Evolutionary conservation across 2,329 filamentous ascomycete species (phyloP).

Genomic region (Fusarium circinatum): DNA sequence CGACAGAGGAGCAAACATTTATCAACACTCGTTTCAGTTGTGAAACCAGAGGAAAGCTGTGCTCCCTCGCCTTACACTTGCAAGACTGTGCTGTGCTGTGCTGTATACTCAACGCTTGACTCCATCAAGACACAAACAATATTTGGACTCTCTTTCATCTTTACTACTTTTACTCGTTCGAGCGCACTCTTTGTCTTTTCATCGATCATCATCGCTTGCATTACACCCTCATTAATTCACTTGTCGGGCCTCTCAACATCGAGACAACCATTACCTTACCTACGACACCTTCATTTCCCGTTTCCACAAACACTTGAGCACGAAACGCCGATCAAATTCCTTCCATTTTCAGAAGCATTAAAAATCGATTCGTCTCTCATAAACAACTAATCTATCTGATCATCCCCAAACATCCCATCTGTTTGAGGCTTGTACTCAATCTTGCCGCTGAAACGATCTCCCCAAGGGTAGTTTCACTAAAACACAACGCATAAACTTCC

Average conservation of each 20-base stretch:
- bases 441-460: conserved; percentile 14
- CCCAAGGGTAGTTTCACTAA: conserved; percentile 23
- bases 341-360: conserved; percentile 2
- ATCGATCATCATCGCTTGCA: background rate
- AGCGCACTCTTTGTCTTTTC: background rate
- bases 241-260: conserved; percentile 9
- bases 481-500: conserved; percentile 17
- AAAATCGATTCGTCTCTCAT: background rate
- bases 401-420: background rate
- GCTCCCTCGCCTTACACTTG: conserved; percentile 36
- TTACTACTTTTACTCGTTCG: background rate
- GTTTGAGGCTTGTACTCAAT: background rate
- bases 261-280: conserved; percentile 4
- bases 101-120: conserved; percentile 1
- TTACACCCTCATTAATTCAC: background rate
- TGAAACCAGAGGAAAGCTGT: conserved; percentile 42
- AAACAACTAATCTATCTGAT: conserved; percentile 10
- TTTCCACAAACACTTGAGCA: conserved; percentile 1
- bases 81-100: background rate
- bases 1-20: conserved; percentile 27
- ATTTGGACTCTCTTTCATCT: conserved; percentile 18
- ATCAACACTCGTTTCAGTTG: conserved; percentile 37
- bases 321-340: conserved; percentile 23
- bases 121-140: conserved; percentile 5
- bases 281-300: conserved; percentile 22